These are phyloP conservation scores for Vachellia collinsii DNA, from an alignment of 306 rosid genomes.

Conservation along the genomic window DNA sequence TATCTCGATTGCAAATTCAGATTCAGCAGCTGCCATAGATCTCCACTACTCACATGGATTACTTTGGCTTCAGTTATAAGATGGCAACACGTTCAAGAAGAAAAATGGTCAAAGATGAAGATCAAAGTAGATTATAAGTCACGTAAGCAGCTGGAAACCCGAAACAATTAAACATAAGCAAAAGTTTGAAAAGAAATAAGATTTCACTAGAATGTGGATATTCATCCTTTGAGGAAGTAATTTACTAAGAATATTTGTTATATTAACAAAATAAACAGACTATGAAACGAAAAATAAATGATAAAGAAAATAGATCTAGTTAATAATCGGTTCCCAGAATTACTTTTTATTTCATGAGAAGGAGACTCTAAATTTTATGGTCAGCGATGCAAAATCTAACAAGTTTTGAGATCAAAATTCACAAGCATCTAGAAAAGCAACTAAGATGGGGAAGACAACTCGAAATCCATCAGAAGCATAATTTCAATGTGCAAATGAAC, in stretches of 20 bases:
- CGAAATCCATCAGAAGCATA: slow-evolving; percentile 30
- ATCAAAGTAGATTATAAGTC: slow-evolving; percentile 9
- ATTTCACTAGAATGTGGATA: not conserved
- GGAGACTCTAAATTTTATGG: slow-evolving; percentile 3
- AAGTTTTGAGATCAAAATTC: slow-evolving; percentile 34
- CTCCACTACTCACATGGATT: slow-evolving; percentile 8
- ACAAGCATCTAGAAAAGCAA: slow-evolving; percentile 33
- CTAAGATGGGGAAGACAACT: slow-evolving; percentile 25
- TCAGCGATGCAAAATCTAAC: slow-evolving; percentile 13
- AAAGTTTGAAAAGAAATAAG: slow-evolving; percentile 18
- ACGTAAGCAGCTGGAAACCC: not conserved
- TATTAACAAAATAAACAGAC: not conserved
- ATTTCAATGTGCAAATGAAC: slow-evolving; percentile 32
- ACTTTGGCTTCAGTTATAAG: slow-evolving; percentile 6
- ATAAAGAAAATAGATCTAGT: slow-evolving; percentile 1
- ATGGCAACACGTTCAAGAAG: not conserved
- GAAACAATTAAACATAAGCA: slow-evolving; percentile 23
- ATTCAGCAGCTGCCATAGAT: slow-evolving; percentile 32
- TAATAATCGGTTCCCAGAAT: not conserved
- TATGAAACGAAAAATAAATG: not conserved
- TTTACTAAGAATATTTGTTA: slow-evolving; percentile 8
- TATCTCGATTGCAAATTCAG: slow-evolving; percentile 27
- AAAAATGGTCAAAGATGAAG: slow-evolving; percentile 13
- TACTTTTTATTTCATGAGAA: not conserved
- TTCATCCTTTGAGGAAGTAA: not conserved